Percentiles rank a stretch among this genome's conserved stretches.
These are phyloP conservation scores for Pterothamnion heteromorphum DNA, from an alignment of 31 red algal genomes.

Conservation along the genomic window DNA sequence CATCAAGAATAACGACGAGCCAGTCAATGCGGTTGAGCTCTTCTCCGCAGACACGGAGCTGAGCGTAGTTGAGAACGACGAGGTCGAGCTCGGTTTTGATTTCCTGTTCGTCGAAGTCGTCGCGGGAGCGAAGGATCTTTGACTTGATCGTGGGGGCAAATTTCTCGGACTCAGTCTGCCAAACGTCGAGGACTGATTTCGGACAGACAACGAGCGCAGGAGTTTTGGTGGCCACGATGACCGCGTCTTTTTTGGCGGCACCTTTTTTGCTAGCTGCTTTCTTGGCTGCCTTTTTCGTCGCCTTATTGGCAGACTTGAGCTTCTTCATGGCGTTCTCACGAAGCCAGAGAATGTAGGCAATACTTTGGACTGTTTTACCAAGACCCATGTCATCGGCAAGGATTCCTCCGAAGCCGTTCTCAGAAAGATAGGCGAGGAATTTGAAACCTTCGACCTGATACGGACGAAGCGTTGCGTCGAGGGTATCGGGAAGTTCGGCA, in stretches of 20 bases:
- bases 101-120: slow-evolving; percentile 76
- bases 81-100: slow-evolving; percentile 89
- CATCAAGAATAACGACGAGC: slow-evolving; percentile 96
- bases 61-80: slow-evolving; percentile 90
- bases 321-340: slow-evolving; percentile 81
- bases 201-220: slow-evolving; percentile 96
- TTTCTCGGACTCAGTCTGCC: slow-evolving; percentile 86
- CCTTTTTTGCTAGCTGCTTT: too few species aligned
- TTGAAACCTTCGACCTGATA: slow-evolving; percentile 84
- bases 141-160: slow-evolving; percentile 81
- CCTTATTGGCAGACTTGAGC: too few species aligned
- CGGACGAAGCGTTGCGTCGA: neutral
- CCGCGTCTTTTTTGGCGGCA: too few species aligned
- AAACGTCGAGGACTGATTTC: slow-evolving; percentile 87
- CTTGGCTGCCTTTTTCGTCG: too few species aligned
- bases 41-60: slow-evolving; percentile 70
- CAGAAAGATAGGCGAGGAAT: slow-evolving; percentile 96
- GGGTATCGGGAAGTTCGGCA: neutral
- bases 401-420: slow-evolving; percentile 99
- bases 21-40: slow-evolving; percentile 83
- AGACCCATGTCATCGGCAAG: slow-evolving; percentile 99
- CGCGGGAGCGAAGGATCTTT: slow-evolving; percentile 72
- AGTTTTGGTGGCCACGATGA: slow-evolving; percentile 84
- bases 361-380: slow-evolving; percentile 96
- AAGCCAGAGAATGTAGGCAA: slow-evolving; percentile 88